These are phyloP conservation scores for Termitomyces eurrhizus DNA, from an alignment of 768 basidiomycete species.

Conservation along the genomic window DNA sequence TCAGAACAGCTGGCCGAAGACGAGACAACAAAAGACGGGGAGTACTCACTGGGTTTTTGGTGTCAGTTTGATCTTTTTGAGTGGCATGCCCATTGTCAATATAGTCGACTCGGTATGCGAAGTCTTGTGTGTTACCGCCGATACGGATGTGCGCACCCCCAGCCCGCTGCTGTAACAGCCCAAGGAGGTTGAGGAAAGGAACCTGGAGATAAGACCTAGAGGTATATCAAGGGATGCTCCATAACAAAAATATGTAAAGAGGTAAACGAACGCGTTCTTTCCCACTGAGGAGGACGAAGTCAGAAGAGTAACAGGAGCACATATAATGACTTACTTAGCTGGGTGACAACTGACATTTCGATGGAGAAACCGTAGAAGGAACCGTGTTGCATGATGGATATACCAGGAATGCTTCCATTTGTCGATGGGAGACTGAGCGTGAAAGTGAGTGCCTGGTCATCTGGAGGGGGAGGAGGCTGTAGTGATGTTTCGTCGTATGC, in stretches of 20 bases:
- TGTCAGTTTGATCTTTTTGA: constrained; percentile 34
- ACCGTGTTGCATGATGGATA: constrained; percentile 41
- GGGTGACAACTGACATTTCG: constrained; percentile 68
- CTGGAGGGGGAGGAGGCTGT: constrained; percentile 45
- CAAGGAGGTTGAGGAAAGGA: constrained; percentile 64
- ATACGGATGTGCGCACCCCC: constrained; percentile 54
- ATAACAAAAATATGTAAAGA: not conserved
- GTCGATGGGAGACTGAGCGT: constrained; percentile 36
- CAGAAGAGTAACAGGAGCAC: not conserved
- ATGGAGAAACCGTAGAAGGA: constrained; percentile 73
- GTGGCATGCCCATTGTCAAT: constrained; percentile 37
- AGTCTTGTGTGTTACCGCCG: constrained; percentile 67
- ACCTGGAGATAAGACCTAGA: constrained; percentile 44
- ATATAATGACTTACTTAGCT: constrained; percentile 50
- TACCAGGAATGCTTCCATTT: constrained; percentile 26
- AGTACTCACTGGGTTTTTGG: constrained; percentile 28
- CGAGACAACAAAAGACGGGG: not conserved
- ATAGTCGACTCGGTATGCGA: constrained; percentile 36
- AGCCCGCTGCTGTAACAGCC: constrained; percentile 51
- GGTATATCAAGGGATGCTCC: constrained; percentile 13
- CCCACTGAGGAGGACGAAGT: constrained; percentile 36
- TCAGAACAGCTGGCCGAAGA: not conserved
- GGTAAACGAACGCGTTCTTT: constrained; percentile 40
- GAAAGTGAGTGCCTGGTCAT: constrained; percentile 40
- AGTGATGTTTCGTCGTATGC: constrained; percentile 53